These are phyloP conservation scores for Naganishia sp. DNA, from an alignment of 1,284 basidiomycete genomes.

Conservation along the genomic window DNA sequence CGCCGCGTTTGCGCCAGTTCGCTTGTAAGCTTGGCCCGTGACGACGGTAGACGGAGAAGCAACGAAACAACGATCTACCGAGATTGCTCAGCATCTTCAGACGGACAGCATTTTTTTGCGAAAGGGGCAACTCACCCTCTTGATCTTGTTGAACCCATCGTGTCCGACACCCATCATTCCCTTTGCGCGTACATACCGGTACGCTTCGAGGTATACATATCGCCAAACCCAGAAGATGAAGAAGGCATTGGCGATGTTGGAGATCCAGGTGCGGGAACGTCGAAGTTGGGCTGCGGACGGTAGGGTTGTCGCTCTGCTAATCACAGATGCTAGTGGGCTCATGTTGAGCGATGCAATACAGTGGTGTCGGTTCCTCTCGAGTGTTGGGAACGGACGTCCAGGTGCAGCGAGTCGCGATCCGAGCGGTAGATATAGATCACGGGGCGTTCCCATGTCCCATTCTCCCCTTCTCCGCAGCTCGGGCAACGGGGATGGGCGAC, in stretches of 20 bases:
- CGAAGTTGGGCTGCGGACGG: constrained; percentile 10
- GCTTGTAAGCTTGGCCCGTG: constrained; percentile 65
- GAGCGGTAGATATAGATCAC: no score
- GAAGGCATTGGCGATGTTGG: constrained; percentile 59
- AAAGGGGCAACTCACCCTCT: constrained; percentile 40
- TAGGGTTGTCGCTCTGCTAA: constrained; percentile 18
- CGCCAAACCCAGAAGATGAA: constrained; percentile 65
- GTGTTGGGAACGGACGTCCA: no score
- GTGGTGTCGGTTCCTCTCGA: background rate
- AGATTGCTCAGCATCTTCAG: background rate
- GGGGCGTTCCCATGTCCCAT: no score
- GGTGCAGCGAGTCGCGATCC: no score
- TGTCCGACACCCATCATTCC: constrained; percentile 57
- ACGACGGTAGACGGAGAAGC: constrained; percentile 67
- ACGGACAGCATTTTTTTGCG: background rate
- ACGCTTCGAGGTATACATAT: constrained; percentile 58
- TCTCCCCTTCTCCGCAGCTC: no score
- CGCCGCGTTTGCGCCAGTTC: constrained; percentile 69
- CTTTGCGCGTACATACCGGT: constrained; percentile 73
- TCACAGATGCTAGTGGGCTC: constrained; percentile 7
- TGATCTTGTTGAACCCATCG: constrained; percentile 39
- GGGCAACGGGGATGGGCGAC: no score
- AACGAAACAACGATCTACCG: constrained; percentile 59
- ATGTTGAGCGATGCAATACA: background rate
- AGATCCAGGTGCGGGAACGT: constrained; percentile 12